phyloP scores from a whole-genome alignment of 1,284 basidiomycete genomes.

The Microbotryum saponariae region DNA sequence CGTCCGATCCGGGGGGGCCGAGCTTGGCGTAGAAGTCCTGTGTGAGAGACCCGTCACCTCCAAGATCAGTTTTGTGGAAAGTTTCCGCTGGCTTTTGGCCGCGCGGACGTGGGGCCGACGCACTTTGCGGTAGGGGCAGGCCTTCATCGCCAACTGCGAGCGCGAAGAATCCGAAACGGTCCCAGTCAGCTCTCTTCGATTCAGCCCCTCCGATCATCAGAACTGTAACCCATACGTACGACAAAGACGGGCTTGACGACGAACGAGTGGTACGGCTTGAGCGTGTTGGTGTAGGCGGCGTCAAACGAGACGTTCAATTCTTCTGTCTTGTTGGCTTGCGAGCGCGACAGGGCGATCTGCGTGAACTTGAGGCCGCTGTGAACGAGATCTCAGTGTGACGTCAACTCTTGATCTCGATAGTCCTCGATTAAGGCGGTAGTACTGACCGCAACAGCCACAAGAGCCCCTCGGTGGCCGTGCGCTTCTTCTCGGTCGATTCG shows the following conservation, averaged over 20 bases:
- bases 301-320: conserved; percentile 73
- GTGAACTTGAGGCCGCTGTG: conserved; percentile 84
- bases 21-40: conserved; percentile 82
- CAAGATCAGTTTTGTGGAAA: too few species aligned
- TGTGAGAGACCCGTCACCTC: too few species aligned
- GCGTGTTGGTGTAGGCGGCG: conserved; percentile 69
- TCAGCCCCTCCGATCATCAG: background rate
- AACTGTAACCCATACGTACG: conserved; percentile 49
- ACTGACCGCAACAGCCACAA: conserved; percentile 80
- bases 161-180: background rate
- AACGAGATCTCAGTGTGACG: background rate
- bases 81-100: too few species aligned
- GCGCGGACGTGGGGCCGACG: too few species aligned
- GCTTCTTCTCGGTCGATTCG: conserved; percentile 79
- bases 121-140: conserved; percentile 75
- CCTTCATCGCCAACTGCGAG: conserved; percentile 82
- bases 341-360: conserved; percentile 66
- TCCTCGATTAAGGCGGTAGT: conserved; percentile 3
- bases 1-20: conserved; percentile 59
- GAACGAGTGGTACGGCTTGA: conserved; percentile 83
- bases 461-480: conserved; percentile 78
- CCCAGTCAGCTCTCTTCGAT: background rate
- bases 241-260: conserved; percentile 75
- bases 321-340: conserved; percentile 58
- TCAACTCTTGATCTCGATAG: background rate